phyloP scores from a whole-genome alignment of 1,284 basidiomycete genomes.

The Trametes sp. region DNA sequence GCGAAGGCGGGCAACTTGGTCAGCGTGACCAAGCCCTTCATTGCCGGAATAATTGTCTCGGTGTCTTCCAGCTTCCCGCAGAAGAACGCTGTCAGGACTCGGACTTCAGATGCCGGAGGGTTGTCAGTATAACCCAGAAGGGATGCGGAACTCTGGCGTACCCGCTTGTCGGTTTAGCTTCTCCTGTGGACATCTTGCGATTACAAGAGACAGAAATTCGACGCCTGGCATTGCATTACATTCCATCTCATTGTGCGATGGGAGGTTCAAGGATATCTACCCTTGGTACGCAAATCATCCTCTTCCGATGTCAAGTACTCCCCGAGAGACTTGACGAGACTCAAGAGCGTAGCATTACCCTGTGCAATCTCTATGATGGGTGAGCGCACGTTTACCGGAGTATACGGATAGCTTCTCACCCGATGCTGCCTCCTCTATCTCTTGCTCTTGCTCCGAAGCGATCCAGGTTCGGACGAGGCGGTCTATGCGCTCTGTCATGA shows the following conservation, averaged over 20 bases:
- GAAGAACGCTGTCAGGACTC: slow-evolving; percentile 86
- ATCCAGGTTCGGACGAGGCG: slow-evolving; percentile 80
- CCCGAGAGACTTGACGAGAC: slow-evolving; percentile 88
- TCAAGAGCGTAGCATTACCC: slow-evolving; percentile 70
- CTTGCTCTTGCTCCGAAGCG: slow-evolving; percentile 64
- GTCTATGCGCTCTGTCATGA: slow-evolving; percentile 46
- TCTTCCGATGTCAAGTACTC: slow-evolving; percentile 90
- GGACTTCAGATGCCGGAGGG: slow-evolving; percentile 55
- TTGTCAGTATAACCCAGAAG: slow-evolving; percentile 16
- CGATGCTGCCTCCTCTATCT: slow-evolving; percentile 65
- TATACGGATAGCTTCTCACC: slow-evolving; percentile 48
- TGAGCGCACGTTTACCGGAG: slow-evolving; percentile 10
- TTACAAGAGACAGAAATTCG: slow-evolving; percentile 71
- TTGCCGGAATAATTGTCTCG: slow-evolving; percentile 80
- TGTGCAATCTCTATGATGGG: slow-evolving; percentile 65
- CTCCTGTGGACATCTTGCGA: slow-evolving; percentile 66
- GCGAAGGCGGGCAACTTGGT: slow-evolving; percentile 73
- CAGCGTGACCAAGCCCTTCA: slow-evolving; percentile 78
- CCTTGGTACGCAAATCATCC: slow-evolving; percentile 80
- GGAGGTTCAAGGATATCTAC: slow-evolving; percentile 45
- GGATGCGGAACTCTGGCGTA: slow-evolving; percentile 47
- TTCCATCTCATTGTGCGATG: slow-evolving; percentile 1
- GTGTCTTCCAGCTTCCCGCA: slow-evolving; percentile 87
- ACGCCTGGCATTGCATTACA: slow-evolving; percentile 61
- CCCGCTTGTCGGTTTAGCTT: slow-evolving; percentile 86